These are phyloP conservation scores for Russula dissimulans DNA, from an alignment of 768 basidiomycete species.

Conservation along the genomic window DNA sequence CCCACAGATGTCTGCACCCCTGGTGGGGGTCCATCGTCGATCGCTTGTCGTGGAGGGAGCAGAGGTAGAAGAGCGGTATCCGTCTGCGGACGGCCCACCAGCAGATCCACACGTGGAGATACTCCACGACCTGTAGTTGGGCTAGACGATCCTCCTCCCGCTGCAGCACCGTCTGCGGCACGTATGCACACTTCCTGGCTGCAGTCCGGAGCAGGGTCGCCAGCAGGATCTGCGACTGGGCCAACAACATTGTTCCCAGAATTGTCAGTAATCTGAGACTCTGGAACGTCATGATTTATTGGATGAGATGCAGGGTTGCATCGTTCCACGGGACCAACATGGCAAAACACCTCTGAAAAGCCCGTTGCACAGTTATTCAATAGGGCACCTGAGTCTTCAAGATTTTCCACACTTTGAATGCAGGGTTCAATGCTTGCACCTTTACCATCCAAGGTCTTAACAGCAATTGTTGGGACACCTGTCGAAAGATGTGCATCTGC, in stretches of 20 bases:
- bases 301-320: background rate
- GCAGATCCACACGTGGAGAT: background rate
- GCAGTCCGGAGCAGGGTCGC: conserved; percentile 5
- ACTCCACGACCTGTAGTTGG: background rate
- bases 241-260: background rate
- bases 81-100: background rate
- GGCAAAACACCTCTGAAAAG: background rate
- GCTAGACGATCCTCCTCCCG: conserved; percentile 1
- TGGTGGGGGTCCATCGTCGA: background rate
- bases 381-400: background rate
- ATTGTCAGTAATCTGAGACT: background rate
- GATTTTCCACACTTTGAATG: background rate
- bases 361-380: background rate
- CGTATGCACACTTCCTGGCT: conserved; percentile 11
- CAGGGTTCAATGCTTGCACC: background rate
- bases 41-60: background rate
- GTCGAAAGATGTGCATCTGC: background rate
- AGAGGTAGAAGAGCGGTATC: background rate
- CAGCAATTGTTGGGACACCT: background rate
- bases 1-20: background rate
- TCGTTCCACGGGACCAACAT: background rate
- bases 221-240: background rate
- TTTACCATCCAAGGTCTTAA: background rate
- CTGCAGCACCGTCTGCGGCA: conserved; percentile 11
- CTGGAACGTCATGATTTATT: background rate